Evolutionary conservation across 2,329 filamentous ascomycete species (phyloP).

Genomic region (Alternaria rosae): DNA sequence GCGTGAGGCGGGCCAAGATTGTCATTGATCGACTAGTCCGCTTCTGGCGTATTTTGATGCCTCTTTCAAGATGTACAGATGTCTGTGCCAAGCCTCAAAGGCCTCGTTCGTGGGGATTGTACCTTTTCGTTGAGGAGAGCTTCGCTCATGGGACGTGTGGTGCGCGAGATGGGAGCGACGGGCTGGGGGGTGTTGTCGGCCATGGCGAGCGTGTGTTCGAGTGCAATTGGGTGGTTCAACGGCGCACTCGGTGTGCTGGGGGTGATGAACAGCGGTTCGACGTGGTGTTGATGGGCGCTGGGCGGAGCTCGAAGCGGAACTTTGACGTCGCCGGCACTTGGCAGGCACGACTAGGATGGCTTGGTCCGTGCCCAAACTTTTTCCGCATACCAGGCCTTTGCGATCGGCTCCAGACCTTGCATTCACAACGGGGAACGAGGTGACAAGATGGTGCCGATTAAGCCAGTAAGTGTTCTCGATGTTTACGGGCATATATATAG

Average conservation of each 20-base stretch:
- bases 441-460: slow-evolving; percentile 34
- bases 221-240: slow-evolving; percentile 39
- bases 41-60: neutral
- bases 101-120: slow-evolving; percentile 36
- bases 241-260: slow-evolving; percentile 26
- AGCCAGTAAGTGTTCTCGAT: slow-evolving; percentile 16
- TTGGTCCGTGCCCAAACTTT: slow-evolving; percentile 31
- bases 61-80: neutral
- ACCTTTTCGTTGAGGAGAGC: slow-evolving; percentile 99
- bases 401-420: slow-evolving; percentile 2
- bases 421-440: slow-evolving; percentile 10
- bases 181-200: slow-evolving; percentile 64
- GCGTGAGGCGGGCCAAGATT: slow-evolving; percentile 14
- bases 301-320: slow-evolving; percentile 30
- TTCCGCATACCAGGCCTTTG: slow-evolving; percentile 15
- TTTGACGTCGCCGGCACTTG: slow-evolving; percentile 37
- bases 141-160: slow-evolving; percentile 87
- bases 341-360: slow-evolving; percentile 20
- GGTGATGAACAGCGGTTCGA: slow-evolving; percentile 15
- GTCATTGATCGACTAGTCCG: neutral
- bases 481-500: neutral
- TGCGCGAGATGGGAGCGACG: slow-evolving; percentile 71
- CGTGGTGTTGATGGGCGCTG: slow-evolving; percentile 35
- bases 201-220: slow-evolving; percentile 55
- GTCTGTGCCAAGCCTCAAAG: neutral